These are phyloP conservation scores for Clonostachys chloroleuca DNA, from an alignment of 2,329 filamentous ascomycete genomes.

Conservation along the genomic window DNA sequence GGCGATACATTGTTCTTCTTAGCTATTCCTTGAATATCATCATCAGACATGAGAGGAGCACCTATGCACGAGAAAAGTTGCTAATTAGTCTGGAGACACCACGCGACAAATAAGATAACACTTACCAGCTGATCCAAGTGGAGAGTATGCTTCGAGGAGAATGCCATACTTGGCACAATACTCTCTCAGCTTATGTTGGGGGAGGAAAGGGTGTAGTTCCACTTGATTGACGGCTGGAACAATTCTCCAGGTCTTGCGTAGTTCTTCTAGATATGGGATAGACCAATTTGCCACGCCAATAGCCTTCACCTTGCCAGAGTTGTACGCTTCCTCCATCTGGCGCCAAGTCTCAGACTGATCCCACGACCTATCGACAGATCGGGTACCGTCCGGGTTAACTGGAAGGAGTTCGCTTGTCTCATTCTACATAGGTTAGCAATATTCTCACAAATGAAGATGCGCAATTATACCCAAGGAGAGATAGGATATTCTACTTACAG, in stretches of 20 bases:
- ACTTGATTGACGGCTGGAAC: conserved; percentile 64
- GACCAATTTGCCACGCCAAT: conserved; percentile 51
- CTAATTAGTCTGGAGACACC: neutral
- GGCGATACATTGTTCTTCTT: too few relatives aligned
- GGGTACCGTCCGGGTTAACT: conserved; percentile 12
- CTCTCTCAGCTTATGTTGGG: conserved; percentile 51
- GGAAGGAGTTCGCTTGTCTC: conserved; percentile 8
- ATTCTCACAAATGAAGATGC: neutral
- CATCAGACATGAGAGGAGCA: too few relatives aligned
- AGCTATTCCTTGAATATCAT: too few relatives aligned
- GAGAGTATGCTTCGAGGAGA: conserved; percentile 59
- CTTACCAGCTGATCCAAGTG: conserved; percentile 37
- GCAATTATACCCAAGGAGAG: neutral
- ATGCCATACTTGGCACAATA: conserved; percentile 56
- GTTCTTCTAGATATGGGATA: conserved; percentile 28
- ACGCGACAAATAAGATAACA: neutral
- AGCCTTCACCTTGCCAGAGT: conserved; percentile 29
- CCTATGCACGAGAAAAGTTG: neutral
- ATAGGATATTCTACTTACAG: neutral
- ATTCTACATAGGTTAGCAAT: neutral
- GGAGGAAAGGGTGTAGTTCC: conserved; percentile 65
- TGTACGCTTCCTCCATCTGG: conserved; percentile 13
- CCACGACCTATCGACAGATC: conserved; percentile 7
- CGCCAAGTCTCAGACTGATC: conserved; percentile 5
- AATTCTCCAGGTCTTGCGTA: conserved; percentile 44